Conservation (phyloP, 2,329 filamentous ascomycete species). For the Colletotrichum sp. region DNA sequence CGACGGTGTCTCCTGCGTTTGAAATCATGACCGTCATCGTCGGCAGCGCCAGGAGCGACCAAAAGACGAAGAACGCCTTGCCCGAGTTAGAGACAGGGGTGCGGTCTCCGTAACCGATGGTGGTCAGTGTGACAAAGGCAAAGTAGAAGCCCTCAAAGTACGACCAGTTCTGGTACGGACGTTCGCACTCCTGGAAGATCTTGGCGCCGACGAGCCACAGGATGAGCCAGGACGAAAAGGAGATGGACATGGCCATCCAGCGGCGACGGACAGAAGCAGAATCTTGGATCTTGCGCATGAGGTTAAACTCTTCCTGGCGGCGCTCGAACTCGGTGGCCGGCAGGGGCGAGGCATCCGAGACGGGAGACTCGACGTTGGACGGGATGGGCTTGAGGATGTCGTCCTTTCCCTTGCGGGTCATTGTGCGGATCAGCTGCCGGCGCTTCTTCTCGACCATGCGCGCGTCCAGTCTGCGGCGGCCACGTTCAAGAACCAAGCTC, state of each 20-base stretch:
- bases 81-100: conserved; percentile 79
- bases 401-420: conserved; percentile 51
- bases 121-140: conserved; percentile 77
- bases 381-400: conserved; percentile 55
- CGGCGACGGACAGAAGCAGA: conserved; percentile 68
- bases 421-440: conserved; percentile 47
- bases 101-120: conserved; percentile 86
- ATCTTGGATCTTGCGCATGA: conserved; percentile 83
- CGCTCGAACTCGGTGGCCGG: conserved; percentile 56
- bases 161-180: conserved; percentile 62
- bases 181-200: conserved; percentile 67
- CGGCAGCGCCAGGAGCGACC: conserved; percentile 84
- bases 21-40: conserved; percentile 88
- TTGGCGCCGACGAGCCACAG: conserved; percentile 84
- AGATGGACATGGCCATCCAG: conserved; percentile 77
- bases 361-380: not conserved
- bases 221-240: conserved; percentile 69
- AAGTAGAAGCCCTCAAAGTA: conserved; percentile 90
- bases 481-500: conserved; percentile 65
- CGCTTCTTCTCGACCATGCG: conserved; percentile 67
- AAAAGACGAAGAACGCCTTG: conserved; percentile 90
- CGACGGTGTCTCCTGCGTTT: conserved; percentile 84
- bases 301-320: conserved; percentile 73
- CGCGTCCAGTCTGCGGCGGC: conserved; percentile 56
- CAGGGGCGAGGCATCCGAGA: not conserved